Percentiles rank a stretch among this genome's conserved stretches.
Conservation (phyloP, 257 asterid genomes). For the Euphrasia confusa region DNA sequence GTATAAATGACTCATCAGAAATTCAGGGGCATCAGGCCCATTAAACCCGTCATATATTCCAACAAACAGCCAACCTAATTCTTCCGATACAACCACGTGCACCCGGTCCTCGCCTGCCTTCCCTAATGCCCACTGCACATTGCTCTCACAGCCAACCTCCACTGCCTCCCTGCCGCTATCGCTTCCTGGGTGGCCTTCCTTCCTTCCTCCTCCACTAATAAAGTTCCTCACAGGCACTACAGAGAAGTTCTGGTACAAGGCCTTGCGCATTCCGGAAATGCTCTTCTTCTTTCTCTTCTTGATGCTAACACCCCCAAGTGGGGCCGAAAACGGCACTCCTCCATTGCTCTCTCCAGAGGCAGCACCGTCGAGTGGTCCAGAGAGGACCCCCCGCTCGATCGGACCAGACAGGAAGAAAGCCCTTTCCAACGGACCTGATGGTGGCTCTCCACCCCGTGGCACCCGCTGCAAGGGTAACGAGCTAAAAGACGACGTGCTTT, state of each 20-base stretch:
- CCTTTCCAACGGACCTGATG: slow-evolving; percentile 70
- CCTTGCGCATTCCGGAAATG: slow-evolving; percentile 66
- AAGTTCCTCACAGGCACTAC: slow-evolving; percentile 85
- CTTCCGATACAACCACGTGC: slow-evolving; percentile 94
- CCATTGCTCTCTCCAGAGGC: slow-evolving; percentile 35
- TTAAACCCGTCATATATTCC: slow-evolving; percentile 97
- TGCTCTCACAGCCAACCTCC: slow-evolving; percentile 49
- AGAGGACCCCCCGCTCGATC: slow-evolving; percentile 83
- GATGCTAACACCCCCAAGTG: slow-evolving; percentile 63
- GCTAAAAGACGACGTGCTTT: slow-evolving; percentile 81
- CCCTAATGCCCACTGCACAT: slow-evolving; percentile 91
- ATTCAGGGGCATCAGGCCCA: slow-evolving; percentile 97
- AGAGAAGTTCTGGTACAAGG: slow-evolving; percentile 69
- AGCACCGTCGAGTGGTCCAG: slow-evolving; percentile 70
- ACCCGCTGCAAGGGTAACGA: slow-evolving; percentile 88
- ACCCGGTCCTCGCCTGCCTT: slow-evolving; percentile 99
- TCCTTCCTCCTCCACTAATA: slow-evolving; percentile 50
- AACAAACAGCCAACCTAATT: slow-evolving; percentile 91
- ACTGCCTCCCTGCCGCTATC: slow-evolving; percentile 41
- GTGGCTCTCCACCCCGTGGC: slow-evolving; percentile 71
- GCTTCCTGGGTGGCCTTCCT: slow-evolving; percentile 36
- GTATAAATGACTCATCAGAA: slow-evolving; percentile 83
- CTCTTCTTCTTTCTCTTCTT: slow-evolving; percentile 77
- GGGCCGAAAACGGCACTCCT: slow-evolving; percentile 83
- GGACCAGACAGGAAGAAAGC: slow-evolving; percentile 96